Evolutionary conservation across 495 filamentous ascomycete species (phyloP).

Genomic region (Annulohypoxylon maeteangense): DNA sequence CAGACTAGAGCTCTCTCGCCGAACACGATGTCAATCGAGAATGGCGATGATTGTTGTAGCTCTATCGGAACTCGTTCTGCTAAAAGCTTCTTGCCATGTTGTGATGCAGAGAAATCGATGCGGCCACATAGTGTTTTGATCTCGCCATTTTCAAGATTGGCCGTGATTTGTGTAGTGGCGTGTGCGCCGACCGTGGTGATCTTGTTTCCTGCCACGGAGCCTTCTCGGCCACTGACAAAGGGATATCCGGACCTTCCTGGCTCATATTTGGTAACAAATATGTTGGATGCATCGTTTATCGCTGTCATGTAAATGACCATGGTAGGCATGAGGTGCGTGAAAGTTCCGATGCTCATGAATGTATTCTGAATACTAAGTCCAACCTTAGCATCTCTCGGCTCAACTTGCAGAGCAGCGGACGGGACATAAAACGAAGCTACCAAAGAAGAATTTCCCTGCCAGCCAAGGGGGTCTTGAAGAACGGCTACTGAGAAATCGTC

Average conservation of each 20-base stretch:
- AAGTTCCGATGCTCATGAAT: conserved; percentile 2
- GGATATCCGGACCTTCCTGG: conserved; percentile 35
- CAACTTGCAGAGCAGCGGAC: conserved; percentile 40
- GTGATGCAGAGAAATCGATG: conserved; percentile 43
- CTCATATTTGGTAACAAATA: conserved; percentile 49
- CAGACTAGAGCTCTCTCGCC: conserved; percentile 34
- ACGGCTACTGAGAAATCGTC: conserved; percentile 46
- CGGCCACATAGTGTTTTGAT: conserved; percentile 43
- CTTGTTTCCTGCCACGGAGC: background rate
- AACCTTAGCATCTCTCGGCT: conserved; percentile 38
- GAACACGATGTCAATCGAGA: conserved; percentile 49
- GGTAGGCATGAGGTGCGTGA: conserved; percentile 28
- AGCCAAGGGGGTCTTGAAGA: conserved; percentile 44
- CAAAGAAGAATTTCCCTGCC: conserved; percentile 51
- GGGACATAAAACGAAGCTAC: conserved; percentile 56
- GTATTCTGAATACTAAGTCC: conserved; percentile 39
- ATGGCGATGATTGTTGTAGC: conserved; percentile 47
- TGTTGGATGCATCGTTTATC: conserved; percentile 42
- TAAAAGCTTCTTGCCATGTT: conserved; percentile 44
- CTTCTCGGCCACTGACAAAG: background rate
- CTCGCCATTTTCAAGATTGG: conserved; percentile 21
- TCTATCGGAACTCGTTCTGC: conserved; percentile 45
- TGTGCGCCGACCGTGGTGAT: background rate
- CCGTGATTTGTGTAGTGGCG: conserved; percentile 22
- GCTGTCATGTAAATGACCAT: conserved; percentile 41